Evolutionary conservation across 1,284 basidiomycete genomes (phyloP), one percentile per base, ranked within the genome.

Genomic region (Malassezia equina): DNA sequence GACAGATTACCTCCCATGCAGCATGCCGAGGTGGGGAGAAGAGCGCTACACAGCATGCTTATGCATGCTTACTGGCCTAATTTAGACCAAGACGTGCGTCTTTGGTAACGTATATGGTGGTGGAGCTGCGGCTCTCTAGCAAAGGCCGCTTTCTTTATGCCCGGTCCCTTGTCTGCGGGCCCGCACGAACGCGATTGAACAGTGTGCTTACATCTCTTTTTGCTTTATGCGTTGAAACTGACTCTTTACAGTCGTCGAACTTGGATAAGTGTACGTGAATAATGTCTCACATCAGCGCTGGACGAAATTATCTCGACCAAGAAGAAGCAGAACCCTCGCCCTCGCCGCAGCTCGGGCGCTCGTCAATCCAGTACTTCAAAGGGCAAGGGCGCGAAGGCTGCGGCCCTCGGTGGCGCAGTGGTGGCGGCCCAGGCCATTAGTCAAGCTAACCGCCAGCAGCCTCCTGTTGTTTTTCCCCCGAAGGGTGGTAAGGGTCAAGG

Each of bases 391-490:
- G 71, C 69, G 57, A 68, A 71, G 60, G 65, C 70, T 39, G 67
- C 66, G 7, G 70, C 66, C 13, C 44, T 69, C 47, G 71, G 66
- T 34, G 56, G 47, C 36, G 55, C 59, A 15, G 46, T 13, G 11
- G 27, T 32, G 7, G 64, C 64, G n/a, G 67, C 69, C 32, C 62
- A 64, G 27, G 64, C 61, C 12, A 51, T 64, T n/a, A 63, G 66
- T 24, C 67, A 71, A 15, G 62, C 64, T 46, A 73, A 71, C 61
- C 67, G 65, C 52, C 65, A 64, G 62, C 65, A 65, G 59, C 62
- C 66, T 13, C 70, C 71, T 41, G 58, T 73, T 27, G 67, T 73
- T 17, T 68, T 73, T 55, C 71, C 71, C 17, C 68, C 68, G 39
- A 65, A 69, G 25, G 58, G 57, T 51, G 51, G 51, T 7, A 48